These are phyloP conservation scores for Fusarium abutilonis DNA, from an alignment of 2,329 filamentous ascomycete genomes.

Conservation along the genomic window DNA sequence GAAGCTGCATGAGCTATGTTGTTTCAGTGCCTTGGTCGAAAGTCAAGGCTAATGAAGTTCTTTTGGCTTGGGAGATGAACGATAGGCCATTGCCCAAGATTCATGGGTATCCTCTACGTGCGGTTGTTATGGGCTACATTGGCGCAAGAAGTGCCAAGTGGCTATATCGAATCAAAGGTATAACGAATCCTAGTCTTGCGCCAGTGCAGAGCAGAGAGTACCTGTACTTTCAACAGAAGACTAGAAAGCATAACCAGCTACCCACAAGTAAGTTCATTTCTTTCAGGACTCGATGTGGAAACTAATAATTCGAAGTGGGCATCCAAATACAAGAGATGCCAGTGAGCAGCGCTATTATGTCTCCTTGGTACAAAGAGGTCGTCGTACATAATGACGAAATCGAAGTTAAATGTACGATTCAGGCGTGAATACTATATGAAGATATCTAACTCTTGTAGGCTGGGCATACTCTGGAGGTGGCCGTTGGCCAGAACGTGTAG, in stretches of 20 bases:
- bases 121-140: conserved; percentile 73
- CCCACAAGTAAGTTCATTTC: conserved; percentile 55
- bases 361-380: conserved; percentile 66
- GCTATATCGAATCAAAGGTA: conserved; percentile 70
- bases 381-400: conserved; percentile 70
- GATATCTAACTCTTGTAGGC: conserved; percentile 52
- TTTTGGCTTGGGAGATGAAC: conserved; percentile 78
- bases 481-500: conserved; percentile 69
- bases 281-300: rapidly evolving
- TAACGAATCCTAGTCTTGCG: conserved; percentile 63
- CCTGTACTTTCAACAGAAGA: conserved; percentile 73
- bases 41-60: conserved; percentile 71
- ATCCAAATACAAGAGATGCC: conserved; percentile 79
- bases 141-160: conserved; percentile 71
- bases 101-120: conserved; percentile 72
- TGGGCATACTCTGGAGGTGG: conserved; percentile 70
- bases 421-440: rapidly evolving
- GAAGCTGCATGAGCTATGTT: conserved; percentile 72
- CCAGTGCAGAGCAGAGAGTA: conserved; percentile 74
- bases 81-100: conserved; percentile 70
- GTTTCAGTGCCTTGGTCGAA: conserved; percentile 74
- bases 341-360: conserved; percentile 73
- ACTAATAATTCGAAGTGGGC: conserved; percentile 48
- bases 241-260: conserved; percentile 71
- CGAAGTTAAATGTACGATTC: conserved; percentile 29